A percentile compares a stretch with the other conserved stretches of the same genome.
Conservation (phyloP, 1,284 basidiomycete species). For the Ceratorhiza oryzae-sativae region DNA sequence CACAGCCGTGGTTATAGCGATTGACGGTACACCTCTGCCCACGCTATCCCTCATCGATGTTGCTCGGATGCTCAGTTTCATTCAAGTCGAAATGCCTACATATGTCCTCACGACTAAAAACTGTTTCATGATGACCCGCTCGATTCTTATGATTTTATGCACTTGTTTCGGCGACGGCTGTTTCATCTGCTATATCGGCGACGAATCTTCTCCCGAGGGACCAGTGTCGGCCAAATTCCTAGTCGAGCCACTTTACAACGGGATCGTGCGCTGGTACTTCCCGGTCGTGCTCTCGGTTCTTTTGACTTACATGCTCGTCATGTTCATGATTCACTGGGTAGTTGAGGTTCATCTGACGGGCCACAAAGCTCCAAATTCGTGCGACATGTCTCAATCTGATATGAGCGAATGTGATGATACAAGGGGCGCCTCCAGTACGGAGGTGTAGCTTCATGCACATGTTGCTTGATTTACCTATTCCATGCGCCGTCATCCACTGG, state of each 20-base stretch:
- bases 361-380: not conserved
- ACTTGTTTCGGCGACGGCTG: conserved; percentile 16
- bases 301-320: conserved; percentile 19
- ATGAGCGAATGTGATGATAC: not conserved
- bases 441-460: conserved; percentile 12
- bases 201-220: conserved; percentile 6
- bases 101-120: conserved; percentile 33
- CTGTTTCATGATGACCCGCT: conserved; percentile 32
- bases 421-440: conserved; percentile 11
- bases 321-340: conserved; percentile 14
- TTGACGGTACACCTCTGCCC: not conserved
- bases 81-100: conserved; percentile 24
- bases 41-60: conserved; percentile 16
- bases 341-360: not conserved
- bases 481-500: conserved; percentile 28
- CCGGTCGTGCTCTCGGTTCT: conserved; percentile 14
- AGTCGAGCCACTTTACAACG: conserved; percentile 24
- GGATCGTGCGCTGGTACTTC: conserved; percentile 32
- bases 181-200: conserved; percentile 16
- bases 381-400: not conserved
- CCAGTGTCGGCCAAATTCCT: conserved; percentile 11
- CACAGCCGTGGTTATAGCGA: not conserved
- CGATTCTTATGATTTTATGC: conserved; percentile 33
- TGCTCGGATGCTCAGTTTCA: conserved; percentile 23
- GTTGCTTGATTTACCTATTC: conserved; percentile 13